phyloP scores from a whole-genome alignment of 73 alveolate genomes.

The Tetrahymena malaccensis region DNA sequence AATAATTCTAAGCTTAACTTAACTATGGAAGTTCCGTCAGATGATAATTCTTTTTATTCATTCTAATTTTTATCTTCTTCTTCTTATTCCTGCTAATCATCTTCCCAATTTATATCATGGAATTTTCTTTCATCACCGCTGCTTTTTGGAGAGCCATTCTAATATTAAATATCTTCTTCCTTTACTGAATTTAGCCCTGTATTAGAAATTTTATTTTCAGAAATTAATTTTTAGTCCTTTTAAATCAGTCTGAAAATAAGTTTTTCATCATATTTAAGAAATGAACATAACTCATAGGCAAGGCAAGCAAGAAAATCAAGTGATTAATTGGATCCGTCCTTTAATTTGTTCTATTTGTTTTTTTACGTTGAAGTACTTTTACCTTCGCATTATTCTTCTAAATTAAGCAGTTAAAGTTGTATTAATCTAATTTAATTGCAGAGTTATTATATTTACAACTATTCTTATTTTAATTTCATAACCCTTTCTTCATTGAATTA shows the following conservation, averaged over 20 bases:
- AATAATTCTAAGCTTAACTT: background rate
- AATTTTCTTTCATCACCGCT: background rate
- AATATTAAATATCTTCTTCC: background rate
- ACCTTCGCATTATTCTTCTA: background rate
- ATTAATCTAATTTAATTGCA: background rate
- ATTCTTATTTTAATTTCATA: background rate
- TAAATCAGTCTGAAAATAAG: background rate
- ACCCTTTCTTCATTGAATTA: background rate
- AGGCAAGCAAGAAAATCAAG: background rate
- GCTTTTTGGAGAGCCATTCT: background rate
- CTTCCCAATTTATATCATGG: background rate
- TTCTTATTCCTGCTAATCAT: background rate
- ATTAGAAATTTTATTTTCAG: background rate
- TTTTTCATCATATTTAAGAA: background rate
- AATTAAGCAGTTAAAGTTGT: background rate
- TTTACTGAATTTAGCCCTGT: background rate
- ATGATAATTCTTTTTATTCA: background rate
- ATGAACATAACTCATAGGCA: background rate
- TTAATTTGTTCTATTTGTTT: background rate
- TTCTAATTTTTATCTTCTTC: background rate
- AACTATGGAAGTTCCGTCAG: background rate
- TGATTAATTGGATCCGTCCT: background rate
- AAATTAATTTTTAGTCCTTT: background rate
- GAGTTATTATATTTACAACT: background rate
- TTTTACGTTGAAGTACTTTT: background rate